Evolutionary conservation across 2,329 filamentous ascomycete species (phyloP).

Genomic region (Trichoderma endophyticum): DNA sequence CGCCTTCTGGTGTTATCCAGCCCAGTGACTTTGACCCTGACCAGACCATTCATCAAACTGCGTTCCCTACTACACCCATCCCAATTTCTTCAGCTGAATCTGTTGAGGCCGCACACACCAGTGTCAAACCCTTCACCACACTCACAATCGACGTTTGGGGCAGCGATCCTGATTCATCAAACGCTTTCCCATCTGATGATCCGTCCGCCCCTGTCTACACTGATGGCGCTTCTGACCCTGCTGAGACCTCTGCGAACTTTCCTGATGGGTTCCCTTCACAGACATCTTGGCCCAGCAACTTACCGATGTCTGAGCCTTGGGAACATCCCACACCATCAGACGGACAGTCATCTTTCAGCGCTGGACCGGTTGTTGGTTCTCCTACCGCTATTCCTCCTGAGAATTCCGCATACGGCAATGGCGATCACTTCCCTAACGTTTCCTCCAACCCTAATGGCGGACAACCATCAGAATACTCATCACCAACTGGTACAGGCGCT

Average conservation of each 20-base stretch:
- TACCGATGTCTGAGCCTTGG: conserved; percentile 18
- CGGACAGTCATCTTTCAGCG: conserved; percentile 7
- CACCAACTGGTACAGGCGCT: conserved; percentile 20
- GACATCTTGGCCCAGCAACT: conserved; percentile 22
- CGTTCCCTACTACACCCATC: conserved; percentile 28
- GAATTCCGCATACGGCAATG: conserved; percentile 4
- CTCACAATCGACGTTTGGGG: conserved; percentile 37
- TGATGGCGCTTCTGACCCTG: conserved; percentile 18
- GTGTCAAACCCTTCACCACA: conserved; percentile 34
- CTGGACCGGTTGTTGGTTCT: not conserved
- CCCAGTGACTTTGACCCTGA: conserved; percentile 21
- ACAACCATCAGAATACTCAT: conserved; percentile 16
- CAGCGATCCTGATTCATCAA: conserved; percentile 19
- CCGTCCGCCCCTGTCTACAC: conserved; percentile 21
- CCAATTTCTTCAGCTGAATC: conserved; percentile 27
- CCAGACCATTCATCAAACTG: conserved; percentile 22
- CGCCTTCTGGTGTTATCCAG: conserved; percentile 20
- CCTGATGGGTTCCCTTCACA: conserved; percentile 20
- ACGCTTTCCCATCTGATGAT: conserved; percentile 19
- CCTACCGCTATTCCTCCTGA: not conserved
- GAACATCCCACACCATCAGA: conserved; percentile 20
- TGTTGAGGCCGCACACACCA: conserved; percentile 19
- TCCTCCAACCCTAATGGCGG: not conserved
- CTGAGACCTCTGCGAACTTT: conserved; percentile 20
- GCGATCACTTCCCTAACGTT: not conserved